A percentile compares a stretch with the other conserved stretches of the same genome.
phyloP scores from a whole-genome alignment of 139 green algal genomes.

The Gonium pectorale region DNA sequence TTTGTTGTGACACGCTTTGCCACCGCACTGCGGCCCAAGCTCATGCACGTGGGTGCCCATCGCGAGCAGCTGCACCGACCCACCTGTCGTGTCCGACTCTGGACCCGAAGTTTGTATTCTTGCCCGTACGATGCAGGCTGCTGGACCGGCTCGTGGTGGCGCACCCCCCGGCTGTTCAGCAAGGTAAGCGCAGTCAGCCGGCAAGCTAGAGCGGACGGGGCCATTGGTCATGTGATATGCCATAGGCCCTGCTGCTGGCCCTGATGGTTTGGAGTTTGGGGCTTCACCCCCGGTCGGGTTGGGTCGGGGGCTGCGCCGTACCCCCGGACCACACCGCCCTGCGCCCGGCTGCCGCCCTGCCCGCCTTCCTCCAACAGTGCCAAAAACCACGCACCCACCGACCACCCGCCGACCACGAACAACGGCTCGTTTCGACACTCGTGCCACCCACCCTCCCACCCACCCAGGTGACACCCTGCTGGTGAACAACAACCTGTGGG shows the following conservation, averaged over 20 bases:
- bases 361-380: background rate
- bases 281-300: background rate
- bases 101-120: background rate
- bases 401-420: background rate
- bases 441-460: background rate
- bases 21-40: too few species aligned
- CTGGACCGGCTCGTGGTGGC: constrained; percentile 2
- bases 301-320: too few species aligned
- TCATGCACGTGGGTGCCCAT: too few species aligned
- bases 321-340: background rate
- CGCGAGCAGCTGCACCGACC: too few species aligned
- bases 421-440: background rate
- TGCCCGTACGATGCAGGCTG: background rate
- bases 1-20: too few species aligned
- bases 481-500: constrained; percentile 38
- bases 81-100: background rate
- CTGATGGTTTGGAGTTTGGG: background rate
- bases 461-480: background rate
- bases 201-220: background rate
- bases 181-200: background rate
- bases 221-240: background rate
- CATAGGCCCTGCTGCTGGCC: background rate
- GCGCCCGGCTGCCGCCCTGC: too few species aligned
- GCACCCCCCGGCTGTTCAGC: constrained; percentile 6
- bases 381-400: background rate